Evolutionary conservation across 139 green algal genomes (phyloP), one percentile per base, ranked within the genome.

Genomic region (Chlamydomonas sp.): DNA sequence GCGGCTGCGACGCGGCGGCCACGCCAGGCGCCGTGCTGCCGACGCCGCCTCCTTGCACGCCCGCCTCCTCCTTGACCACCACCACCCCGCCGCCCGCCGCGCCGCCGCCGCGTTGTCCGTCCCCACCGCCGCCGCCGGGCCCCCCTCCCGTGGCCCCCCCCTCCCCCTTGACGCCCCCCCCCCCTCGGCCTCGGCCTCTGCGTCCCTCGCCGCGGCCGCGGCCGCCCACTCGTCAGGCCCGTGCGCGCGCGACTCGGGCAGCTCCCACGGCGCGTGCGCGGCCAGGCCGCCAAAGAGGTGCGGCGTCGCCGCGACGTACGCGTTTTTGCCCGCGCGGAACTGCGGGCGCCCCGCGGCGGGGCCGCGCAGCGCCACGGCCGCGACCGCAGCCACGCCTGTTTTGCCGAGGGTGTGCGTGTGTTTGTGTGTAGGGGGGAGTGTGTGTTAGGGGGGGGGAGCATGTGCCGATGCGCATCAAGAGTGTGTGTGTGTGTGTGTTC

Each of bases 261-360:
- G 48, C 48, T 73, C 24, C 63, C 73, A 74, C 20, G 72, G 62
- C 74, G 79, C n/a, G 38, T 31, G 39, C 6, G 4, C 29, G 30
- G 30, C 10, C 8, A 61, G 5, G 50, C 8, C 22, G 50, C 5
- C 8, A 61, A 5, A 5, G 50, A 90, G n/a, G 48, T 92, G 84
- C 5, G 86, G 77, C 33, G 82, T 39, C 1, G 87, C 85, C 6
- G 65, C 65, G 59, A 96, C 60, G 60, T 80, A 96, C 0, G 90
- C 88, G 10, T 81, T 81, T 74, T 96, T 95, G 66, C 89, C 89
- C 24, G 69, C 64, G 57, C 83, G 79, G 31, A 76, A 1, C 2
- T 10, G 47, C 31, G 63, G 67, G 59, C 36, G 49, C 24, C 48
- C 28, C 6, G 63, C 63, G 6, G 63, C 24, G 36, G 3, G 31